Conservation (phyloP, 2,329 filamentous ascomycete genomes). For the Triangularia setosa region DNA sequence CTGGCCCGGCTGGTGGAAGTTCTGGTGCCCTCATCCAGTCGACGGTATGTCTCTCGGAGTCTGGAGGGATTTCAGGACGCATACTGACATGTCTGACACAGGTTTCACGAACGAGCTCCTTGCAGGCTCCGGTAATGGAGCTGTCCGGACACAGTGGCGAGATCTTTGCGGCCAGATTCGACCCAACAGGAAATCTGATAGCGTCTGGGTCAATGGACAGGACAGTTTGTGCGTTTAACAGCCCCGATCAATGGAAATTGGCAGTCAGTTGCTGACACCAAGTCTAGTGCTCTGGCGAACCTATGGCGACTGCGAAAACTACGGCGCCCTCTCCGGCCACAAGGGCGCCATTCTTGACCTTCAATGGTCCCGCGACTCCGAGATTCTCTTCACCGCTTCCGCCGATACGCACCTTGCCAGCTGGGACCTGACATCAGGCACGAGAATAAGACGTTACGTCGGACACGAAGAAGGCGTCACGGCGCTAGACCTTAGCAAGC, state of each 20-base stretch:
- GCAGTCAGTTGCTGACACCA: not conserved
- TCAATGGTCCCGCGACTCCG: conserved; percentile 94
- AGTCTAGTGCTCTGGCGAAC: conserved; percentile 83
- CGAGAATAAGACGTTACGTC: conserved; percentile 83
- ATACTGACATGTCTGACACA: conserved; percentile 35
- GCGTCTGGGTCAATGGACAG: conserved; percentile 95
- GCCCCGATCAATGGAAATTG: not conserved
- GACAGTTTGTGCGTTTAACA: conserved; percentile 64
- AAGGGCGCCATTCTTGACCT: conserved; percentile 87
- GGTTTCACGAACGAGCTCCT: conserved; percentile 73
- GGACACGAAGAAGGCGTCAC: conserved; percentile 98
- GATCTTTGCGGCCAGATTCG: conserved; percentile 86
- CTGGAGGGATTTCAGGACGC: not conserved
- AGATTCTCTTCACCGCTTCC: conserved; percentile 85
- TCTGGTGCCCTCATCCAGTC: conserved; percentile 45
- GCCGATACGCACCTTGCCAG: conserved; percentile 90
- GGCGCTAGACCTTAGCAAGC: conserved; percentile 77
- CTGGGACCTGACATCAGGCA: conserved; percentile 92
- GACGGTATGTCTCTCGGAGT: conserved; percentile 38
- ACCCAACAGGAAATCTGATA: conserved; percentile 81
- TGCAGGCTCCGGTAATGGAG: conserved; percentile 93
- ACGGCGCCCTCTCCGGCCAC: conserved; percentile 82
- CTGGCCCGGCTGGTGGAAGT: conserved; percentile 45
- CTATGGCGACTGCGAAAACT: conserved; percentile 91
- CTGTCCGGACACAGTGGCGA: conserved; percentile 79